Evolutionary conservation across 495 filamentous ascomycete genomes (phyloP), one percentile per base, ranked within the genome.

Genomic region (Talaromyces ruber): DNA sequence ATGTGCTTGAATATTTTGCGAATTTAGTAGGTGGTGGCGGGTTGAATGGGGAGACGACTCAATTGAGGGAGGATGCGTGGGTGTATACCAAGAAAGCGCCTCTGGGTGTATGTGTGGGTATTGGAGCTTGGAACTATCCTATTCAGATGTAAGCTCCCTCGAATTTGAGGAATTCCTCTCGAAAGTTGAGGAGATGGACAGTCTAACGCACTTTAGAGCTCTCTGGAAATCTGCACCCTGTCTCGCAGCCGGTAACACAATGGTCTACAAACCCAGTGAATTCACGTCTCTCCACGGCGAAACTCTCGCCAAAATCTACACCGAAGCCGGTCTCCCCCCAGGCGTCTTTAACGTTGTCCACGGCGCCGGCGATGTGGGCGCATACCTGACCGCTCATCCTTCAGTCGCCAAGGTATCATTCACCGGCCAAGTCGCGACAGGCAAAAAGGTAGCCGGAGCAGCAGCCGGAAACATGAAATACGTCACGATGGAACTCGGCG

Each of bases 231-330:
- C 87, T 4, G 89, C 88, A 14, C 88, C 90, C 5, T 92, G 89
- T 62, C 80, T 94, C 16, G 88, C 89, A 9, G 90, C 90, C 3
- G 90, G 90, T 26, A 94, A 94, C 67, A 88, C 86, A 64, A 91
- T 94, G 88, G 81, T 94, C 58, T 92, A 92, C 74, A 94, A 94
- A 65, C 86, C 90, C 28, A 90, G 86, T 67, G 90, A 94, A 78
- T 85, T 84, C 70, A 92, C 90, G 25, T 87, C 89, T 3, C 75
- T 93, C 18, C 89, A 92, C 66, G 88, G 76, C 34, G 80, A 85
- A 47, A 82, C 80, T 32, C 81, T 91, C 6, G 90, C 88, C 11
- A 78, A 87, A 65, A 82, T 92, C 59, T 90, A 87, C 70, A 80
- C 75, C 37, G 82, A 87, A 68, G 89, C 89, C 28, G 90, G 90